Percentiles rank a stretch among this genome's conserved stretches.
Evolutionary conservation across 2,329 filamentous ascomycete species (phyloP).

Genomic region (Uncinocarpus reesii): DNA sequence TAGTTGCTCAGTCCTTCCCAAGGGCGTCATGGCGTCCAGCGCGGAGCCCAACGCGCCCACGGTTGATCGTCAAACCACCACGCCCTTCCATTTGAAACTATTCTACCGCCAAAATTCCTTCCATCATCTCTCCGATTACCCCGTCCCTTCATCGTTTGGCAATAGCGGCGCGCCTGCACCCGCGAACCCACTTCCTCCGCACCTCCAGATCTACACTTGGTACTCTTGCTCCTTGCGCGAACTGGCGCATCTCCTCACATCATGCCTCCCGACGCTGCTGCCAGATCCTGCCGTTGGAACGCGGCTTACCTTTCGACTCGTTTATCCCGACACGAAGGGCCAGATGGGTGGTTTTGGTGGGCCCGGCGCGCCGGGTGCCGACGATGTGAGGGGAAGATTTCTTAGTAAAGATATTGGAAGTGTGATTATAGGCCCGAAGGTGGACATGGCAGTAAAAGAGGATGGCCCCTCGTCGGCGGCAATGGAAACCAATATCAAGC

Average conservation of each 20-base stretch:
- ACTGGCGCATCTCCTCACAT: slow-evolving; percentile 64
- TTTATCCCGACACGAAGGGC: slow-evolving; percentile 63
- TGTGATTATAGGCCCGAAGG: slow-evolving; percentile 49
- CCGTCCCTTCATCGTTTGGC: slow-evolving; percentile 24
- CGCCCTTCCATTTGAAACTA: slow-evolving; percentile 75
- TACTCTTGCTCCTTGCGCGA: slow-evolving; percentile 68
- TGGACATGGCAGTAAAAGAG: neutral
- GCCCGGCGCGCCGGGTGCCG: slow-evolving; percentile 17
- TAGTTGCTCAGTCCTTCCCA: neutral
- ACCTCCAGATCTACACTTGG: slow-evolving; percentile 80
- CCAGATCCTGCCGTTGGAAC: slow-evolving; percentile 69
- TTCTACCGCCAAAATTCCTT: slow-evolving; percentile 69
- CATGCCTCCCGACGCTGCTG: slow-evolving; percentile 57
- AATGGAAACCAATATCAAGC: slow-evolving; percentile 6
- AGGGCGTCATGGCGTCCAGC: slow-evolving; percentile 9
- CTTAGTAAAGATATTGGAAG: slow-evolving; percentile 72
- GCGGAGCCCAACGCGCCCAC: slow-evolving; percentile 24
- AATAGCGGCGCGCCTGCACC: slow-evolving; percentile 48
- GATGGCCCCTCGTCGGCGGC: neutral
- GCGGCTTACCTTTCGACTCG: slow-evolving; percentile 73
- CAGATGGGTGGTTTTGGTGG: slow-evolving; percentile 22
- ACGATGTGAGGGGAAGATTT: slow-evolving; percentile 49
- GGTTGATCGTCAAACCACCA: slow-evolving; percentile 58
- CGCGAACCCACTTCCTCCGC: slow-evolving; percentile 51
- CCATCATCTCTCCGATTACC: slow-evolving; percentile 45